A percentile compares a stretch with the other conserved stretches of the same genome.
These are phyloP conservation scores for Apiotrichum sp. DNA, from an alignment of 1,284 basidiomycete genomes.

Conservation along the genomic window DNA sequence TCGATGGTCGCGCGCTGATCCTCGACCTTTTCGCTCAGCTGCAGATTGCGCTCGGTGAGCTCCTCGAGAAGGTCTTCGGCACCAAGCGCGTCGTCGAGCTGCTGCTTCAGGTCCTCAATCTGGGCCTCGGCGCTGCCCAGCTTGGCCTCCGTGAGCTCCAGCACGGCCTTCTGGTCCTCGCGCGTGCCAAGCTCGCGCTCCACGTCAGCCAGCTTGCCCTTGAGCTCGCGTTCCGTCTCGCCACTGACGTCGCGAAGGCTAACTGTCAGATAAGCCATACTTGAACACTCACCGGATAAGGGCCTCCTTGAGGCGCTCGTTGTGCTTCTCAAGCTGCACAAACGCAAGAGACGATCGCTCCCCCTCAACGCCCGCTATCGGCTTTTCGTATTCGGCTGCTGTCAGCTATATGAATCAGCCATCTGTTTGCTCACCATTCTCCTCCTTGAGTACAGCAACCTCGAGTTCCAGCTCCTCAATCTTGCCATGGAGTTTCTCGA, in stretches of 20 bases:
- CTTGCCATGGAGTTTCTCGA: constrained; percentile 70
- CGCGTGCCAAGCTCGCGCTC: constrained; percentile 68
- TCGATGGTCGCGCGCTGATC: constrained; percentile 93
- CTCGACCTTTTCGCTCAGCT: constrained; percentile 87
- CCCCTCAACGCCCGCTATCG: constrained; percentile 50
- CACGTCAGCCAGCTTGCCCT: constrained; percentile 73
- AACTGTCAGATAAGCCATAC: neutral
- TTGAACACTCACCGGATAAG: constrained; percentile 59
- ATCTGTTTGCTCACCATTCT: constrained; percentile 41
- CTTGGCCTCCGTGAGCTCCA: constrained; percentile 70
- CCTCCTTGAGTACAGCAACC: constrained; percentile 65
- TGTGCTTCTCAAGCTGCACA: constrained; percentile 93
- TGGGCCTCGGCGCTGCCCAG: constrained; percentile 79
- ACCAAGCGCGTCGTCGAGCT: constrained; percentile 89
- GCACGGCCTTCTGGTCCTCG: constrained; percentile 53
- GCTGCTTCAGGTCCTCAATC: constrained; percentile 86
- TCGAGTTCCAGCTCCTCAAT: constrained; percentile 80
- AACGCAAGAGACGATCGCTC: constrained; percentile 66
- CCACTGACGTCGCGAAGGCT: constrained; percentile 81
- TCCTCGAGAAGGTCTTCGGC: constrained; percentile 95
- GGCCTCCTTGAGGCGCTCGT: constrained; percentile 89
- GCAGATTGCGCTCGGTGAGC: constrained; percentile 88
- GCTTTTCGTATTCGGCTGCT: constrained; percentile 45
- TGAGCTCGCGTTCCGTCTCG: constrained; percentile 80
- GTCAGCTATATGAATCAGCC: neutral